phyloP scores from a whole-genome alignment of 2,329 filamentous ascomycete species.

The Aspergillaceae sp. region DNA sequence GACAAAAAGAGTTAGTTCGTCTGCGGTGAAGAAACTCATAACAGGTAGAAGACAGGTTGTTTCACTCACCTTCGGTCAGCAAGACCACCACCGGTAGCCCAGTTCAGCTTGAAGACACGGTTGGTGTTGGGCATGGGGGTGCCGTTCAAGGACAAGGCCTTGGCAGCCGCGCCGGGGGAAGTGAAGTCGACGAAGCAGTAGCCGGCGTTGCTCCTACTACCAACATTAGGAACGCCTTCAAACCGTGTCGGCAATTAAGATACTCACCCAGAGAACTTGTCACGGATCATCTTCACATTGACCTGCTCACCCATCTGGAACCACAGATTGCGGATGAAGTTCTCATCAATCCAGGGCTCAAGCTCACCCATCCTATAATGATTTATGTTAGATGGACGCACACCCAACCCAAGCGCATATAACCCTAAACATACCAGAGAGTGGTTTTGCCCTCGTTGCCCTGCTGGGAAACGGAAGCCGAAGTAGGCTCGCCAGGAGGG shows the following conservation, averaged over 20 bases:
- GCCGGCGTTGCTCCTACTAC: slow-evolving; percentile 71
- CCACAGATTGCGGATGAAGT: slow-evolving; percentile 93
- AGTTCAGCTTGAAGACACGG: slow-evolving; percentile 97
- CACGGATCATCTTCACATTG: slow-evolving; percentile 98
- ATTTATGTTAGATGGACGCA: not conserved
- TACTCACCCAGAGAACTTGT: slow-evolving; percentile 92
- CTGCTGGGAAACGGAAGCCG: slow-evolving; percentile 40
- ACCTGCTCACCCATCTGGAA: slow-evolving; percentile 88
- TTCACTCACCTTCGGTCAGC: slow-evolving; percentile 72
- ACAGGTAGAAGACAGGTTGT: not conserved
- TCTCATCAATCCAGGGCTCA: slow-evolving; percentile 98
- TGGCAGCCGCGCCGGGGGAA: slow-evolving; percentile 73
- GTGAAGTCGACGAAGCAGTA: slow-evolving; percentile 98
- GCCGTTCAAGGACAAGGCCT: slow-evolving; percentile 85
- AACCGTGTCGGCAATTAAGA: slow-evolving; percentile 3
- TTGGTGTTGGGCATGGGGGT: slow-evolving; percentile 85
- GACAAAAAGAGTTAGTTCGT: slow-evolving; percentile 1
- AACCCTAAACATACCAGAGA: slow-evolving; percentile 42
- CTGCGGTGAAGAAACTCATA: no score
- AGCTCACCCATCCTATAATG: slow-evolving; percentile 91
- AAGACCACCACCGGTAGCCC: slow-evolving; percentile 92
- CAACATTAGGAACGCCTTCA: slow-evolving; percentile 32
- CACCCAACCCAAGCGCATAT: not conserved
- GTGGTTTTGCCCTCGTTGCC: slow-evolving; percentile 49
- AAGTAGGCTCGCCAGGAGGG: slow-evolving; percentile 34